Conservation (phyloP, 164 flowering plant genomes). For the grape (Vitis vinifera) region DNA sequence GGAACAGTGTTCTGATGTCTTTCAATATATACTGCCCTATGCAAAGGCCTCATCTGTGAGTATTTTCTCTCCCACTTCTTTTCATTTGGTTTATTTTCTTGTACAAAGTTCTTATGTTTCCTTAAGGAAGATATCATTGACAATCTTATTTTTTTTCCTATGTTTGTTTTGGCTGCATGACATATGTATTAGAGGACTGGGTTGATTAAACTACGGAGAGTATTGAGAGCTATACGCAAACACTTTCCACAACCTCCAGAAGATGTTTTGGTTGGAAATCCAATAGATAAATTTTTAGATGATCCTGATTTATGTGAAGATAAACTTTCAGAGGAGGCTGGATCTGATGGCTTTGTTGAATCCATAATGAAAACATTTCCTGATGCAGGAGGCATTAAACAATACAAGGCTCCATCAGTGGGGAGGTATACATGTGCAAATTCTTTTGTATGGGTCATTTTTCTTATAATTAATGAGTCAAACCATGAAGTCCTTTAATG, state of each 20-base stretch:
- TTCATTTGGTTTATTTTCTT: not conserved
- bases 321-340: constrained; percentile 75
- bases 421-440: constrained; percentile 45
- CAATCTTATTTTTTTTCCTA: constrained; percentile 5
- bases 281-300: constrained; percentile 82
- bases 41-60: constrained; percentile 96
- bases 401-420: constrained; percentile 29
- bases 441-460: not conserved
- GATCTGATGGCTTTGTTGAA: constrained; percentile 66
- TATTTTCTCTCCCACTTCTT: constrained; percentile 17
- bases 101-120: constrained; percentile 3
- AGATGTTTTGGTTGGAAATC: constrained; percentile 59
- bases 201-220: constrained; percentile 85
- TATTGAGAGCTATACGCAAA: constrained; percentile 84
- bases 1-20: constrained; percentile 98
- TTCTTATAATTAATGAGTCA: not conserved
- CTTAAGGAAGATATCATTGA: not conserved
- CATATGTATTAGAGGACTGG: constrained; percentile 71
- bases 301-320: constrained; percentile 76
- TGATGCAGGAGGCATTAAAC: constrained; percentile 41
- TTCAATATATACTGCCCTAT: constrained; percentile 83
- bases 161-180: constrained; percentile 4
- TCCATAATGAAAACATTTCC: constrained; percentile 57
- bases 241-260: constrained; percentile 96
- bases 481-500: not conserved